phyloP scores from a whole-genome alignment of 1,139 yeast genomes.

The Magnusiomyces sp. region DNA sequence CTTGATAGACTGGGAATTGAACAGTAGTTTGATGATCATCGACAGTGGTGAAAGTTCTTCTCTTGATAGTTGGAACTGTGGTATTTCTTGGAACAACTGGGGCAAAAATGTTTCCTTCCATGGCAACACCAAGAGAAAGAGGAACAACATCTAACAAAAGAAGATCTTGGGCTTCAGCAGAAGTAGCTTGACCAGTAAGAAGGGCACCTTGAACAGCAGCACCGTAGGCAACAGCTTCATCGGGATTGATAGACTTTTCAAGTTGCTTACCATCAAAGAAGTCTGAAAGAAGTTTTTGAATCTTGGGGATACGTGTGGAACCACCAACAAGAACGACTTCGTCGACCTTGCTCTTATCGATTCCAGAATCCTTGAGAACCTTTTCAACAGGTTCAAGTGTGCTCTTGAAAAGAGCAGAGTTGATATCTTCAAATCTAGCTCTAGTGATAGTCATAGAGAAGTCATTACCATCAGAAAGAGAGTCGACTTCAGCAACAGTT shows the following conservation, averaged over 20 bases:
- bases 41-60: constrained; percentile 99
- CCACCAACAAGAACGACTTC: constrained; percentile 89
- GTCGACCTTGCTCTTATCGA: constrained; percentile 70
- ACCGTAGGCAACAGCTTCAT: constrained; percentile 98
- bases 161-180: constrained; percentile 95
- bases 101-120: constrained; percentile 99
- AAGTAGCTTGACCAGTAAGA: constrained; percentile 95
- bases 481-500: constrained; percentile 80
- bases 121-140: constrained; percentile 98
- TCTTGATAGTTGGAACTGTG: constrained; percentile 98
- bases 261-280: constrained; percentile 87
- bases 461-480: constrained; percentile 72
- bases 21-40: constrained; percentile 99
- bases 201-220: constrained; percentile 99
- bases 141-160: constrained; percentile 97
- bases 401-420: constrained; percentile 77
- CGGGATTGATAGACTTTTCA: constrained; percentile 83
- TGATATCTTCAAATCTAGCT: constrained; percentile 85
- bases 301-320: constrained; percentile 91
- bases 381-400: constrained; percentile 81
- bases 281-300: constrained; percentile 77
- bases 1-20: constrained; percentile 99
- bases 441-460: constrained; percentile 77
- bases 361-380: constrained; percentile 74
- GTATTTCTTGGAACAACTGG: constrained; percentile 99